Evolutionary conservation across 2,329 filamentous ascomycete species (phyloP), one percentile per base, ranked within the genome.

Genomic region (Massarina eburnea): DNA sequence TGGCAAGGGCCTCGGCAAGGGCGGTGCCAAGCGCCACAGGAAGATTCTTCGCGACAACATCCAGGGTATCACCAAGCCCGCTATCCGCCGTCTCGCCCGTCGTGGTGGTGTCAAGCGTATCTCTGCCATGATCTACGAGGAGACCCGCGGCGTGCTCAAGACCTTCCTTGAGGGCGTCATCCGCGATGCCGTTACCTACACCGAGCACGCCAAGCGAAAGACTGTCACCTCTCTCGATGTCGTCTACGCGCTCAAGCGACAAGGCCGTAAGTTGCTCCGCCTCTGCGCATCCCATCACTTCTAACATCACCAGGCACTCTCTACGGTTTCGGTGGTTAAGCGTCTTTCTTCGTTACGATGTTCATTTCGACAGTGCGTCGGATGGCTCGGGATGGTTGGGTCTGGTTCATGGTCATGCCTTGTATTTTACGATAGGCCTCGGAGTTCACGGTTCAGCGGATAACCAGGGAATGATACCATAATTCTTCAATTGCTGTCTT

Each of bases 51-150:
- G 91, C 79, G 91, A 96, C 88, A 96, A 96, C 88, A 96, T 96
- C 73, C 91, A 96, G 81, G 91, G 91, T 80, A 96, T 96, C 73
- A 96, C 91, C 72, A 96, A 96, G 88, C 91, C 91, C 68, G 91
- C 91, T 69, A 96, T 96, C 78, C 88, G 91, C 71, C 91, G 91
- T 95, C 91, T 96, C 74, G 91, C 91, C 60, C 91, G 91, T 80
- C 91, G 91, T 94, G 91, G 91, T 77, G 91, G 91, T 91, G 91
- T 96, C 83, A 96, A 96, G 89, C 91, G 91, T 95, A 96, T 96
- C 71, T 96, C 91, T 70, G 91, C 91, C 74, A 95, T 88, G 86
- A 89, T 89, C 79, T 89, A 89, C 80, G 86, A 88, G 73, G 84
- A 90, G 80, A 89, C 86, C 65, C 86, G 86, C 71, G 85, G 85